Conservation (phyloP, 2,329 filamentous ascomycete genomes). For the Arthrobotrys sinensis region DNA sequence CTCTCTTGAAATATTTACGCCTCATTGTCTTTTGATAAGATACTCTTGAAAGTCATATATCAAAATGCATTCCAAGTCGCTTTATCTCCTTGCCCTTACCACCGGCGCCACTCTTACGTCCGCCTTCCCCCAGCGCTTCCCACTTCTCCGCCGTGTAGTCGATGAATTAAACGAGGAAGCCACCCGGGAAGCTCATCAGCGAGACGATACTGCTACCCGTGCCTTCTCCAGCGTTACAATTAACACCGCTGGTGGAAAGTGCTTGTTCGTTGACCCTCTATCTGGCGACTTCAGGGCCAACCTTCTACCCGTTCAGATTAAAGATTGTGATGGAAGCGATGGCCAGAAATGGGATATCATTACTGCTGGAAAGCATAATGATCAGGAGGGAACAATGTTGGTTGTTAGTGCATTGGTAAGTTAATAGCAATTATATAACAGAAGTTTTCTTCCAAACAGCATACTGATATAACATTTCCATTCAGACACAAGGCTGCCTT, state of each 20-base stretch:
- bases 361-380: conserved; percentile 72
- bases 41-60: conserved; percentile 24
- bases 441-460: background rate
- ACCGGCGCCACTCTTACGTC: conserved; percentile 36
- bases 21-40: conserved; percentile 35
- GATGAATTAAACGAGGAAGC: conserved; percentile 71
- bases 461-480: conserved; percentile 21
- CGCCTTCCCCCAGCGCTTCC: conserved; percentile 34
- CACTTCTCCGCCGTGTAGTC: conserved; percentile 67
- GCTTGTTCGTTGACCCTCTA: conserved; percentile 72
- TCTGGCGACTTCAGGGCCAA: conserved; percentile 73
- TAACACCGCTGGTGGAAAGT: conserved; percentile 70
- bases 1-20: conserved; percentile 19
- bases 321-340: conserved; percentile 69
- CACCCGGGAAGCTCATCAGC: conserved; percentile 70
- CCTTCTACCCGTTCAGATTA: conserved; percentile 71
- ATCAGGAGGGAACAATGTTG: conserved; percentile 70
- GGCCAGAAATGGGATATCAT: conserved; percentile 72
- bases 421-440: background rate
- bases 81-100: conserved; percentile 46
- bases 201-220: conserved; percentile 70
- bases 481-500: conserved; percentile 73
- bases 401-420: conserved; percentile 72
- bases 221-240: conserved; percentile 69
- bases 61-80: conserved; percentile 50